Evolutionary conservation across 2,329 filamentous ascomycete species (phyloP).

Genomic region (Ilyonectria sp.): DNA sequence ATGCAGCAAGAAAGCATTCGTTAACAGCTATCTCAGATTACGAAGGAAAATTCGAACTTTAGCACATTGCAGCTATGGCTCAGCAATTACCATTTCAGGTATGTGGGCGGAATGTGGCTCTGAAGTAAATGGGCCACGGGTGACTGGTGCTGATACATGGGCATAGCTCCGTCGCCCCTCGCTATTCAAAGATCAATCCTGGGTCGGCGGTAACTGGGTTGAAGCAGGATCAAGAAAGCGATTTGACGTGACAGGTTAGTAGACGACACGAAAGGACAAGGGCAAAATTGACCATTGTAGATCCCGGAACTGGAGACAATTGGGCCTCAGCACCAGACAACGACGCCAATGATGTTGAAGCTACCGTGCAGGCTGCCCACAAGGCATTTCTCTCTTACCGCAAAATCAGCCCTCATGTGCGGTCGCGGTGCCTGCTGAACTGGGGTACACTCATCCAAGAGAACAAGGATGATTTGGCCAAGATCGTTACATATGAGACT

Average conservation of each 20-base stretch:
- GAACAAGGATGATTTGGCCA: conserved; percentile 54
- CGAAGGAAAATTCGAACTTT: not conserved
- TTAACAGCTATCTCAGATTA: too few species aligned
- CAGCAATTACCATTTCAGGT: conserved; percentile 1
- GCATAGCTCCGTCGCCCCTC: not conserved
- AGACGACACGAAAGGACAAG: not conserved
- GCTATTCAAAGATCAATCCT: not conserved
- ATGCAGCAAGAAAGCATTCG: too few species aligned
- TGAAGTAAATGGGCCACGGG: not conserved
- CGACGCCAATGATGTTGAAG: conserved; percentile 56
- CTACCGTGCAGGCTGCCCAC: conserved; percentile 46
- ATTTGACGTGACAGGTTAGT: conserved; percentile 59
- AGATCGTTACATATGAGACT: conserved; percentile 63
- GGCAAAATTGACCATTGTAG: conserved; percentile 45
- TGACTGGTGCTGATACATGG: not conserved
- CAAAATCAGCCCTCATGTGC: conserved; percentile 1
- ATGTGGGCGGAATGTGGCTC: not conserved
- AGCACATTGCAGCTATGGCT: not conserved
- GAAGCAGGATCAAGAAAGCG: conserved; percentile 61
- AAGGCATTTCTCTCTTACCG: not conserved
- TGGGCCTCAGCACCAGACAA: conserved; percentile 68
- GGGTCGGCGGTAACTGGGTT: conserved; percentile 63
- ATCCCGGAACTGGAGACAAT: conserved; percentile 65
- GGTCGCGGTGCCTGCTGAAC: not conserved
- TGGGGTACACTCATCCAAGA: conserved; percentile 4